Base-by-base conservation (phyloP, 441 rosid genomes). In the Francoa sonchifolia region DNA sequence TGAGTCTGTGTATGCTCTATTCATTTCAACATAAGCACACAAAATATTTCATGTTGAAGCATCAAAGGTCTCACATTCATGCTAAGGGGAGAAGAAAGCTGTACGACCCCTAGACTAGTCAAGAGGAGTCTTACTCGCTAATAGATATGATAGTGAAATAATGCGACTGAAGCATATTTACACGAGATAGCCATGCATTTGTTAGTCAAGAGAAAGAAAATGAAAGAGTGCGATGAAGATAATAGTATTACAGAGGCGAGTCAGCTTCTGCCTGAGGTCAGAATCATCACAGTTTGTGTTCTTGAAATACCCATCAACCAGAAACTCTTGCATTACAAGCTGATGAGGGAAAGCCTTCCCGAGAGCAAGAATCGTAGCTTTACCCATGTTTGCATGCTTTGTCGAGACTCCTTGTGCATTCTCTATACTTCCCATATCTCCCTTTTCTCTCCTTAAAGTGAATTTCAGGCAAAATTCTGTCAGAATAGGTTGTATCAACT, bases 271-370 rank as follows among this genome's bases (percentile, higher is more conserved):
- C 63, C 75, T 90, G 67, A 86, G 96, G 15, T 77, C 95, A 5
- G 82, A 93, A 44, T 90, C 93, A 33, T 86, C 78, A 20, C 98
- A 86, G 30, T 77, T 90, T 71, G 95, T 86, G 70, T 67, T 74
- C 68, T 50, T 77, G 73, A 90, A 90, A 56, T 80, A 86, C 8
- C 93, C 96, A 57, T 90, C 95, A 40, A 90, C 96, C 41, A 90
- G 72, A 42, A 72, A 78, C 46, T 82, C 93, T 48, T 90, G 98
- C 96, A 90, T 82, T 28, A 86, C 93, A 25, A 90, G 95, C 75
- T 90, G 98, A 59, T 74, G 75, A 47, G 98, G 98, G 54, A 90
- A 90, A 28, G 95, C 96, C 71, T 82, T 85, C 34, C 96, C 95
- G 1, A 82, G 69, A 28, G 95, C 83, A 65, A 88, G 65, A 57